Conservation (phyloP, 1,139 yeast genomes). For the Magnusiomyces fungicola region DNA sequence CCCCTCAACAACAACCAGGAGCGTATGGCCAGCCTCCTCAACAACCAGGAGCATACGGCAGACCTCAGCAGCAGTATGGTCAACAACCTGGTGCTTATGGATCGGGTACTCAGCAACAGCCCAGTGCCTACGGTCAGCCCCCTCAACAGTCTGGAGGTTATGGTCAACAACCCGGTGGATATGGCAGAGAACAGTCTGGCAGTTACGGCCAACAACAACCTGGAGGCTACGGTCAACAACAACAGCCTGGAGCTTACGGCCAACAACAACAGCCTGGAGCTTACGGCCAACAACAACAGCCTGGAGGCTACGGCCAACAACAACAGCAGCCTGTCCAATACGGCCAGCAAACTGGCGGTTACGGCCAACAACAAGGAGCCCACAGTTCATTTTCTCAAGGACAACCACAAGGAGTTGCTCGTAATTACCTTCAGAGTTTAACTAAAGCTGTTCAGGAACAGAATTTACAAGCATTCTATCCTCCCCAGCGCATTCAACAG, state of each 20-base stretch:
- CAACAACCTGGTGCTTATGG: conserved; percentile 11
- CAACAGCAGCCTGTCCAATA: conserved; percentile 5
- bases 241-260: conserved; percentile 14
- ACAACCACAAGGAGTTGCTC: conserved; percentile 14
- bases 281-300: conserved; percentile 16
- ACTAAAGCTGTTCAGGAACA: conserved; percentile 29
- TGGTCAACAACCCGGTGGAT: conserved; percentile 11
- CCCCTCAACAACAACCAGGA: conserved; percentile 11
- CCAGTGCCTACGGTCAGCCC: conserved; percentile 16
- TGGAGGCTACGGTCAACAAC: conserved; percentile 16
- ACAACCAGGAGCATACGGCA: conserved; percentile 3
- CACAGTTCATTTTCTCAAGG: conserved; percentile 16
- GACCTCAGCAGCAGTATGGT: not conserved
- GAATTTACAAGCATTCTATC: conserved; percentile 27
- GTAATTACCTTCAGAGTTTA: conserved; percentile 20
- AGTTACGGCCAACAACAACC: conserved; percentile 10
- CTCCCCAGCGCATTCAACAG: conserved; percentile 29
- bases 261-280: conserved; percentile 10
- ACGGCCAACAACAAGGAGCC: conserved; percentile 11
- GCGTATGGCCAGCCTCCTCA: conserved; percentile 13
- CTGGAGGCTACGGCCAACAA: conserved; percentile 16
- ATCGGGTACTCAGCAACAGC: conserved; percentile 6
- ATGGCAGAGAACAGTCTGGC: too few relatives aligned
- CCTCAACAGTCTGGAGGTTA: conserved; percentile 12
- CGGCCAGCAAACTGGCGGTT: conserved; percentile 5